Conservation (phyloP, 352 stramenopile species). For the Pythium plurisporium region DNA sequence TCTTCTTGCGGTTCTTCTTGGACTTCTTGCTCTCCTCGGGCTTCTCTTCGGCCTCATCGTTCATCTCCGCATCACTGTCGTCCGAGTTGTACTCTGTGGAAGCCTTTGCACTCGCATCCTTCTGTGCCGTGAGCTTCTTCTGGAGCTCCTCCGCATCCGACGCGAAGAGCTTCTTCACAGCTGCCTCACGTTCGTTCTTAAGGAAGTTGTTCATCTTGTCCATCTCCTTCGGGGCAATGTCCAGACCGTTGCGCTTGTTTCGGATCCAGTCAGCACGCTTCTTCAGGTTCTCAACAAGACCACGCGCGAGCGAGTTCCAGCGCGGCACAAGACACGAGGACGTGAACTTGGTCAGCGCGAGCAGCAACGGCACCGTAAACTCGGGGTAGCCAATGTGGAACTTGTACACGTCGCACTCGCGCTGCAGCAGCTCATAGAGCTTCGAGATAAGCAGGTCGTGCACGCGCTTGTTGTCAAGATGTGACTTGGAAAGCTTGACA, state of each 20-base stretch:
- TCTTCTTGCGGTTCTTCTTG: slow-evolving; percentile 32
- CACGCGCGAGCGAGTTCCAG: slow-evolving; percentile 71
- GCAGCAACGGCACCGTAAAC: slow-evolving; percentile 85
- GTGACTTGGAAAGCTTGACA: slow-evolving; percentile 91
- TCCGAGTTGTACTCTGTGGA: slow-evolving; percentile 34
- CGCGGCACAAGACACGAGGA: slow-evolving; percentile 69
- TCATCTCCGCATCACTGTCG: slow-evolving; percentile 29
- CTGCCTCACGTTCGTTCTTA: slow-evolving; percentile 68
- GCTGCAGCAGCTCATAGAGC: slow-evolving; percentile 92
- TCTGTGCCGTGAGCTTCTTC: slow-evolving; percentile 53
- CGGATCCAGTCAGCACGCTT: slow-evolving; percentile 81
- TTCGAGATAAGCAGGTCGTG: slow-evolving; percentile 89
- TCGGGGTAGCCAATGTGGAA: slow-evolving; percentile 96
- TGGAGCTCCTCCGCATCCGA: slow-evolving; percentile 57
- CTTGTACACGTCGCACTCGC: slow-evolving; percentile 94
- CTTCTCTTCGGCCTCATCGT: slow-evolving; percentile 16
- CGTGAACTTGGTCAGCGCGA: slow-evolving; percentile 89
- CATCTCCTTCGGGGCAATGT: slow-evolving; percentile 83
- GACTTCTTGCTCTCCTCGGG: slow-evolving; percentile 32
- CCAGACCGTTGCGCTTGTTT: slow-evolving; percentile 87
- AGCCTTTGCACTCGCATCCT: slow-evolving; percentile 14
- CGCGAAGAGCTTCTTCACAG: slow-evolving; percentile 84
- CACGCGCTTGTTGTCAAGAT: slow-evolving; percentile 80
- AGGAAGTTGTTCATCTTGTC: slow-evolving; percentile 86
- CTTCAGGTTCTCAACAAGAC: slow-evolving; percentile 62